Conservation (phyloP, 139 green algal genomes). For the Chlorella vulgaris region DNA sequence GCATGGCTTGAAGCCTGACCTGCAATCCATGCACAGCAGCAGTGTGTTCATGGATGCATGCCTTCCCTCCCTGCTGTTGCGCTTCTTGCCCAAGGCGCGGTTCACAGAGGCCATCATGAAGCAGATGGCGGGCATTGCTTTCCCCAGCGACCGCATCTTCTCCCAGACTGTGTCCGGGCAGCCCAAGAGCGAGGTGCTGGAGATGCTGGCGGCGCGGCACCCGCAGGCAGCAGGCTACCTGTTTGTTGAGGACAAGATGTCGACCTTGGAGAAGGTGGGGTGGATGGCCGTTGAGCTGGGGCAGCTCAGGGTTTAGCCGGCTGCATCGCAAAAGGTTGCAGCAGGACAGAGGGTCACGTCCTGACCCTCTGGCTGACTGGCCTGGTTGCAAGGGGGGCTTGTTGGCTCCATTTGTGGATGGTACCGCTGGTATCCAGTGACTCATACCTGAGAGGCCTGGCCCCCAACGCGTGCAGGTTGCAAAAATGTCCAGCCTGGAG, state of each 20-base stretch:
- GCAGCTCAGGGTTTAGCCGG: no score
- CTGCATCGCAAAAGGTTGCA: background rate
- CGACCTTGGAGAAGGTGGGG: conserved; percentile 89
- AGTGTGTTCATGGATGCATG: no score
- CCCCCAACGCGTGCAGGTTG: conserved; percentile 52
- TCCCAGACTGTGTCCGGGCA: conserved; percentile 72
- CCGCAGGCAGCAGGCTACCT: conserved; percentile 48
- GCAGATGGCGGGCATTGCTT: conserved; percentile 80
- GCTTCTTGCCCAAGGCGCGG: conserved; percentile 63
- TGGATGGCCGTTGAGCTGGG: background rate
- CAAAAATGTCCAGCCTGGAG: conserved; percentile 49
- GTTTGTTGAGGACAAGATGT: conserved; percentile 94
- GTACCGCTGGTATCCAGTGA: background rate
- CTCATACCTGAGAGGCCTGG: background rate
- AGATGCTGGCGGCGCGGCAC: conserved; percentile 64
- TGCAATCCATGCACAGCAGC: no score
- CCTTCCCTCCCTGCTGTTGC: background rate
- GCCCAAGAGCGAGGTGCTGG: conserved; percentile 84
- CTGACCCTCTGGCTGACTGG: no score
- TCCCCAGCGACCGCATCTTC: conserved; percentile 88
- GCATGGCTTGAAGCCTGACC: background rate
- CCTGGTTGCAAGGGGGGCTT: no score
- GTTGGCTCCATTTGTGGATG: background rate
- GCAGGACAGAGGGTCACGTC: no score
- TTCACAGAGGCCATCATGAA: conserved; percentile 87